Evolutionary conservation across 2,329 filamentous ascomycete genomes (phyloP), one percentile per base, ranked within the genome.

Genomic region (Tolypocladium cylindrosporum): DNA sequence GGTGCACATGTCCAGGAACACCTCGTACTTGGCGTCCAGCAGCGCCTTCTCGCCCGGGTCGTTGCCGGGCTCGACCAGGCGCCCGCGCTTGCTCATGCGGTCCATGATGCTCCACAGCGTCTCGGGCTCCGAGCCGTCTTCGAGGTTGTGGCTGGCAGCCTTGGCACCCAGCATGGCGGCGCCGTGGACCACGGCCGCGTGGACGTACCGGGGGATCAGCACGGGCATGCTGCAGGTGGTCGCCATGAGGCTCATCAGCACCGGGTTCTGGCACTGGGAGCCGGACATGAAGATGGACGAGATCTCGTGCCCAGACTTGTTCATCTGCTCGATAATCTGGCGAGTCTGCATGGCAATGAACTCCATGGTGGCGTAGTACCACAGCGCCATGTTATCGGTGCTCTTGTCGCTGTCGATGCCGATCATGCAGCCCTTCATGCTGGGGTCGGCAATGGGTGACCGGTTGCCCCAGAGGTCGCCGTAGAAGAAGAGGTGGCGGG

Each of bases 271-370:
- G 78, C 94, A 99, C 73, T 97, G 94, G 13, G 90, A 95, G 61
- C 94, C 94, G 5, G 91, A 96, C 94, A 99, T 97, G 83, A 97
- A 99, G 74, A 99, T 96, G 62, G 88, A 93, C 55, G 82, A 86
- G 72, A 99, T 92, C 64, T 83, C 79, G 75, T 99, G 94, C 11
- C 94, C 94, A 1, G 91, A 80, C 53, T 82, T 78, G 79, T 97
- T 99, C 92, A 99, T 97, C 41, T 88, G 83, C 67, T 95, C 88
- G 62, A 99, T 83, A 67, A 99, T 99, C 73, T 99, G 94, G 59
- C 90, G 87, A 0, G 94, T 99, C 74, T 99, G 94, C 72, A 97
- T 83, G 37, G 94, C 92, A 67, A 99, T 97, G 74, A 97, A 97
- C 76, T 99, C 94, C 84, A 99, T 91, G 4, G 93, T 95, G 31